Conservation (phyloP, 1,139 yeast species). For the Yamadazyma sp. region DNA sequence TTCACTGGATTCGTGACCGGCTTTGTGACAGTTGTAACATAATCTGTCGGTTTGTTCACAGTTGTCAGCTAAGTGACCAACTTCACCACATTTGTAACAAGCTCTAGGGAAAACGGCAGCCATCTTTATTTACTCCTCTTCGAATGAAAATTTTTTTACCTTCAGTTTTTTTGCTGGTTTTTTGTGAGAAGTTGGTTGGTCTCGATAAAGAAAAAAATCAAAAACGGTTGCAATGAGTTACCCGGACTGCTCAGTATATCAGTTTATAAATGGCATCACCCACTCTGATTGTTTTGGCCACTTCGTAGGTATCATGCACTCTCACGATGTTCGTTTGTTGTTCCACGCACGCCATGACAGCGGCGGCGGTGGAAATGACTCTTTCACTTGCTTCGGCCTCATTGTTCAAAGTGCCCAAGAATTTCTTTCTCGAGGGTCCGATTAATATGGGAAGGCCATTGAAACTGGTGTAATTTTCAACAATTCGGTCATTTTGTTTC, state of each 20-base stretch:
- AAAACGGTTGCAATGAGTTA: neutral
- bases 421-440: constrained; percentile 87
- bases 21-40: constrained; percentile 90
- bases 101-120: constrained; percentile 78
- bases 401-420: constrained; percentile 71
- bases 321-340: constrained; percentile 80
- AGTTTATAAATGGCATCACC: constrained; percentile 77
- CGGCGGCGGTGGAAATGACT: constrained; percentile 74
- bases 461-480: constrained; percentile 39
- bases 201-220: neutral
- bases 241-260: constrained; percentile 6
- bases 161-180: constrained; percentile 3
- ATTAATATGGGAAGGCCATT: constrained; percentile 65
- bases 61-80: constrained; percentile 88
- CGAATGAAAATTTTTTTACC: constrained; percentile 8
- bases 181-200: constrained; percentile 2
- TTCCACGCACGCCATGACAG: constrained; percentile 71
- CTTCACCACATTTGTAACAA: constrained; percentile 89
- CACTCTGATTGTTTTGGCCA: constrained; percentile 60
- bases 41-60: constrained; percentile 81
- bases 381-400: constrained; percentile 55
- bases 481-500: constrained; percentile 20
- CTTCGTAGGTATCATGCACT: constrained; percentile 80
- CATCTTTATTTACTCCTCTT: constrained; percentile 25
- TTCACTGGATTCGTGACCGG: constrained; percentile 87